These are phyloP conservation scores for Xylaria acuta DNA, from an alignment of 495 filamentous ascomycete species.

Conservation along the genomic window DNA sequence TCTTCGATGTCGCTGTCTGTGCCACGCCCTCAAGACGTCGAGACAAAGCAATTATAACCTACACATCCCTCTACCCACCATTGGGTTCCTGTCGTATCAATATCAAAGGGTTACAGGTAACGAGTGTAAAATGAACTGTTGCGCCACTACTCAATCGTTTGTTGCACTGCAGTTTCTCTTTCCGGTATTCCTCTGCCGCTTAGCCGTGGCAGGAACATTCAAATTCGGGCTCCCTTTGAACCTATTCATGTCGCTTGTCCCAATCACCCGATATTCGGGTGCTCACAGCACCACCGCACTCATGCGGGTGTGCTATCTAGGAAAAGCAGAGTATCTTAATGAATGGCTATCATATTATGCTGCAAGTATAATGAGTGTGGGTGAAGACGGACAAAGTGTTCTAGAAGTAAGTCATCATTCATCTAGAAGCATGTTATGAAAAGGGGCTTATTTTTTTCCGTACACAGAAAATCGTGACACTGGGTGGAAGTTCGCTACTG, in stretches of 20 bases:
- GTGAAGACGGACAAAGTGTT: neutral
- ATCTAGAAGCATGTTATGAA: neutral
- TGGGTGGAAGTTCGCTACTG: neutral
- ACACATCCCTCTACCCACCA: neutral
- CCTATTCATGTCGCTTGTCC: neutral
- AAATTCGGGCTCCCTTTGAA: neutral
- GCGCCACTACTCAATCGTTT: neutral
- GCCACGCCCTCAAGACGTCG: neutral
- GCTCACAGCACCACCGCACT: fast-evolving
- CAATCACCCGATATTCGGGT: neutral
- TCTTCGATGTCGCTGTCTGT: neutral
- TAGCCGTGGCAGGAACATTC: neutral
- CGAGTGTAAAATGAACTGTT: constrained; percentile 4
- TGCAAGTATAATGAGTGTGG: neutral
- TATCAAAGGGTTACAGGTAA: neutral
- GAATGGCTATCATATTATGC: neutral
- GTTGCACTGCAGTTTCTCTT: neutral
- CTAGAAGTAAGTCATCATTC: neutral
- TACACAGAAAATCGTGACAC: neutral
- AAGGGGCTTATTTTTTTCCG: neutral
- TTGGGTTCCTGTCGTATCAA: neutral
- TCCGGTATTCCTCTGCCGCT: neutral
- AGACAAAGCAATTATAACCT: neutral
- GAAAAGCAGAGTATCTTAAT: neutral
- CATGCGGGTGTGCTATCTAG: neutral